Percentiles rank a stretch among this genome's conserved stretches.
Conservation (phyloP, 2,329 filamentous ascomycete species). For the Arthrobotrys pseudoclavata region DNA sequence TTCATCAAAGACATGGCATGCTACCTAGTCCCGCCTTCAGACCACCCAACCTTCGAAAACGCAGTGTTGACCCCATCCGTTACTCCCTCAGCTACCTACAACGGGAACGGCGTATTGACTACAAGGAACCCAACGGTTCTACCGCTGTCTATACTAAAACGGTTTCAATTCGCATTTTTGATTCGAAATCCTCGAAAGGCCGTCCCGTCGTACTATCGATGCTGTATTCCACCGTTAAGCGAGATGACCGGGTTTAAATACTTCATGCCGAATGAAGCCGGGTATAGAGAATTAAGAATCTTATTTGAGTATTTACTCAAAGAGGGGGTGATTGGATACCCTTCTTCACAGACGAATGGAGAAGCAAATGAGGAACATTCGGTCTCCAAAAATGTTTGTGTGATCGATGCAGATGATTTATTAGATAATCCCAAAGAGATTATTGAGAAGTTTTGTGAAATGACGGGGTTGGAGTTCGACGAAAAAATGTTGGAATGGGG, state of each 20-base stretch:
- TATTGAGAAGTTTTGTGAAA: conserved; percentile 83
- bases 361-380: conserved; percentile 58
- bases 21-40: conserved; percentile 84
- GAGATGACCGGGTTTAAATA: conserved; percentile 85
- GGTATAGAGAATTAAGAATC: conserved; percentile 87
- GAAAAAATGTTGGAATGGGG: conserved; percentile 88
- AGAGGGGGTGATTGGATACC: conserved; percentile 76
- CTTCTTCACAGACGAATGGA: conserved; percentile 64
- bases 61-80: conserved; percentile 81
- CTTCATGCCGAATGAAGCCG: conserved; percentile 89
- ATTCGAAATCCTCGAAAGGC: conserved; percentile 94
- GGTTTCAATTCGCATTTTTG: conserved; percentile 95
- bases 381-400: conserved; percentile 76
- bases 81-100: conserved; percentile 64
- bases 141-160: conserved; percentile 78
- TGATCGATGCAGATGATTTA: conserved; percentile 93
- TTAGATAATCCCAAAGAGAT: conserved; percentile 84
- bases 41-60: conserved; percentile 72
- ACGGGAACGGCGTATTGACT: conserved; percentile 62
- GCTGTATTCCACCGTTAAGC: conserved; percentile 88
- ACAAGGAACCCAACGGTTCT: conserved; percentile 83
- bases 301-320: conserved; percentile 86
- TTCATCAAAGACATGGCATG: conserved; percentile 99
- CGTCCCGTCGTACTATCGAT: conserved; percentile 94
- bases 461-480: conserved; percentile 81